phyloP scores from a whole-genome alignment of 1,284 basidiomycete species.

The Phenoliferia sp. region DNA sequence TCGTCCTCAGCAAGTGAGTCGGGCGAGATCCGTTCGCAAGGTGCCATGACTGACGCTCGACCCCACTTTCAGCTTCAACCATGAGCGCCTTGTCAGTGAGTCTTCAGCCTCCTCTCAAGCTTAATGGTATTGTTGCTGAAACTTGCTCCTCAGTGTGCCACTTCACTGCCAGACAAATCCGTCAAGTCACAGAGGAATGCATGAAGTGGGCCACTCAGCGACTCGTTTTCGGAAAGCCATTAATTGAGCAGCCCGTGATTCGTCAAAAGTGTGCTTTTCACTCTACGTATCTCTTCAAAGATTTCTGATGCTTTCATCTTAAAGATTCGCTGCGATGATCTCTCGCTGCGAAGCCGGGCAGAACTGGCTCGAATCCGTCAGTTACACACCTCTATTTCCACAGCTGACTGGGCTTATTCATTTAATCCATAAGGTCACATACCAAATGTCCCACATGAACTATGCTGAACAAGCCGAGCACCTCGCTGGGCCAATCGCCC shows the following conservation, averaged over 20 bases:
- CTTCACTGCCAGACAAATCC: slow-evolving; percentile 37
- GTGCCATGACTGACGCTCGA: not conserved
- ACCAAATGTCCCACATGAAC: slow-evolving; percentile 37
- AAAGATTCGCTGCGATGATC: slow-evolving; percentile 36
- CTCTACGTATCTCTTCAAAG: not conserved
- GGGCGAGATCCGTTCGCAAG: not conserved
- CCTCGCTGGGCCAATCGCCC: slow-evolving; percentile 36
- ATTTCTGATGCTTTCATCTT: not conserved
- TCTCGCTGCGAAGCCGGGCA: slow-evolving; percentile 33
- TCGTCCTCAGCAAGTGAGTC: slow-evolving; percentile 44
- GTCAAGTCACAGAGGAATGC: slow-evolving; percentile 35
- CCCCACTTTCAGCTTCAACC: slow-evolving; percentile 23
- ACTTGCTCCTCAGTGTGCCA: slow-evolving; percentile 37
- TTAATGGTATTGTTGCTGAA: slow-evolving; percentile 4
- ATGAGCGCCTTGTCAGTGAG: slow-evolving; percentile 46
- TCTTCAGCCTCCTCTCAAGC: slow-evolving; percentile 28
- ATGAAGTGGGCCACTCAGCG: slow-evolving; percentile 35
- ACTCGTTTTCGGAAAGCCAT: slow-evolving; percentile 36
- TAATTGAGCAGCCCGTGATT: slow-evolving; percentile 35
- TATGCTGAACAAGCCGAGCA: slow-evolving; percentile 35
- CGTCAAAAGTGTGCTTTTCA: slow-evolving; percentile 8
- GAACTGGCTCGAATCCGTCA: slow-evolving; percentile 36
- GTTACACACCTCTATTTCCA: not conserved
- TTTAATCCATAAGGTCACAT: not conserved
- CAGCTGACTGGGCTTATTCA: not conserved